Evolutionary conservation across 768 basidiomycete genomes (phyloP), one percentile per base, ranked within the genome.

Genomic region (Podaxis carcinomalis): DNA sequence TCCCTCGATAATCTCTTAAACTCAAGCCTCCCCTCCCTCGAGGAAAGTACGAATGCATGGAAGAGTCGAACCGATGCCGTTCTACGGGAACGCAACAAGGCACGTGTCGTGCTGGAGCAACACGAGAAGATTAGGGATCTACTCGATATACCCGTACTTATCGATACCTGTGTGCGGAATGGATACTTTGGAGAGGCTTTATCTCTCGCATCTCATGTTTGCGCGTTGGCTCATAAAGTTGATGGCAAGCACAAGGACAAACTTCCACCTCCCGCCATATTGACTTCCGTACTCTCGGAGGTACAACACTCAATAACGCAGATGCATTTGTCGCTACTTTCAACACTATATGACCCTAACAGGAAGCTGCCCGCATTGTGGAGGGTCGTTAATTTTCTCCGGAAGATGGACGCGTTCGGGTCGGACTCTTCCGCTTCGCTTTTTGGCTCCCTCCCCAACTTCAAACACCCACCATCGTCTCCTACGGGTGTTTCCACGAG

Each of bases 121-220:
- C 90, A 94, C 69, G 93, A 96, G 72, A 95, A 95, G 73, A 83
- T 98, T 62, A 83, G 90, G 64, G 95, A 98, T 72, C 75, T 98
- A 37, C 84, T 98, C 59, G 95, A 97, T 66, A 83, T 95, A 51
- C 94, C 96, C 7, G 78, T 90, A 54, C 82, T 99, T 32, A 89
- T 97, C 69, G 93, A 96, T 70, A 92, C 93, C 1, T 98, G 94
- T 69, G 90, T 97, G 13, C 84, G 94, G 40, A 94, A 93, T 68
- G 93, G 93, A 5, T 90, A 92, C 73, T 98, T 95, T 75, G 81
- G 87, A 56, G 97, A 98, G 70, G 95, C 95, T 0, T 82, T 98
- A 59, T 89, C 93, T 27, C 82, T 98, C 40, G 83, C 90, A 4
- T 77, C 83, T 25, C 94, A 96, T 71, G 87, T 89, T 0, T 75